Percentiles rank a stretch among this genome's conserved stretches.
phyloP scores from a whole-genome alignment of 192 early-diverging fungal species.

The Backusella morwellensis region DNA sequence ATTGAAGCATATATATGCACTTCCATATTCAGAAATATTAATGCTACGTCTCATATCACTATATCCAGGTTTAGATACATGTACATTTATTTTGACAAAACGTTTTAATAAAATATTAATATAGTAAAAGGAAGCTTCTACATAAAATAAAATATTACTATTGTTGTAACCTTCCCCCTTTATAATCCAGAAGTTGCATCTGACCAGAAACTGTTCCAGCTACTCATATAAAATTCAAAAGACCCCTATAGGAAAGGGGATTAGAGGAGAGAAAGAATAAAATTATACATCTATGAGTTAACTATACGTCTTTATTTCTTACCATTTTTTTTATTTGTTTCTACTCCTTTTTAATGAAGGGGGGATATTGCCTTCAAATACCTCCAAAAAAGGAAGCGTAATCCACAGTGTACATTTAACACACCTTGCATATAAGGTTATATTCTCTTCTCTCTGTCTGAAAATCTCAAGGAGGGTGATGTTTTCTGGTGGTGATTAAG shows the following conservation, averaged over 20 bases:
- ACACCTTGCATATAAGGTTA: neutral
- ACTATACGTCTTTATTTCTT: neutral
- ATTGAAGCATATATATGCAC: neutral
- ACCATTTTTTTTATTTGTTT: neutral
- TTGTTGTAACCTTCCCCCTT: neutral
- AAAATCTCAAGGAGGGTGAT: neutral
- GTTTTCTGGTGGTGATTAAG: neutral
- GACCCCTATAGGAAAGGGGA: neutral
- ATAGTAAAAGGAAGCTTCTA: neutral
- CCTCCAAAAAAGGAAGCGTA: neutral
- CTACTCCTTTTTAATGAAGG: neutral
- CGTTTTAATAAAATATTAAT: conserved; percentile 1
- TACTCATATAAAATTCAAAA: neutral
- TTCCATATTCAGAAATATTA: conserved; percentile 10
- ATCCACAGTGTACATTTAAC: neutral
- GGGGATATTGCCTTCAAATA: neutral
- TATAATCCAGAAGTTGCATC: neutral
- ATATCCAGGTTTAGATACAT: neutral
- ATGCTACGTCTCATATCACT: neutral
- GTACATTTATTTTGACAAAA: neutral
- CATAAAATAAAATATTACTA: neutral
- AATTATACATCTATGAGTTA: neutral
- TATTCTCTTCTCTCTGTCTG: neutral
- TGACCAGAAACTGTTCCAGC: neutral
- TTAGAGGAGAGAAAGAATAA: neutral